phyloP scores from a whole-genome alignment of 805 yeast species.

The Yarrowia sp. region DNA sequence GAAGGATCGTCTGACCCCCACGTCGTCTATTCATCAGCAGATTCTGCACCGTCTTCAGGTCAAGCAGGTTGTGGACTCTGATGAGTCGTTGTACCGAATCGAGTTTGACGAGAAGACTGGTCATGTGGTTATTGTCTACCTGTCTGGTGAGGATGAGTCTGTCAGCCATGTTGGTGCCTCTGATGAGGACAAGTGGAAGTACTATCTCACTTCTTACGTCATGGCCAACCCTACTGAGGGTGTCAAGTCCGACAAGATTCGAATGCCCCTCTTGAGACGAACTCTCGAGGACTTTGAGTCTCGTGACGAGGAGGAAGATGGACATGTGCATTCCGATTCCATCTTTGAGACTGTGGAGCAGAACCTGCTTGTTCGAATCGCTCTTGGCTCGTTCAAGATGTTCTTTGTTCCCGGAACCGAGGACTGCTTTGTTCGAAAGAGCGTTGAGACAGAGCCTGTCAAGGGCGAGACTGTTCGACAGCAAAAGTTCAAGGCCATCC shows the following conservation, averaged over 20 bases:
- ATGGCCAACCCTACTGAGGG: constrained; percentile 98
- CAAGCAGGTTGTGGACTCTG: constrained; percentile 73
- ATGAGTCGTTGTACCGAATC: constrained; percentile 91
- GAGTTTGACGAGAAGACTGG: constrained; percentile 56
- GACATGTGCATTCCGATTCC: constrained; percentile 39
- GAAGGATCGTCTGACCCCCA: constrained; percentile 61
- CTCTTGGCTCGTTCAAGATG: constrained; percentile 73
- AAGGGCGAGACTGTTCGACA: constrained; percentile 28
- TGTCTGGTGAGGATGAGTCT: constrained; percentile 58
- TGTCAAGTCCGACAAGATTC: constrained; percentile 70
- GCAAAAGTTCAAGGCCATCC: constrained; percentile 40
- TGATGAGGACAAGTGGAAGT: constrained; percentile 83
- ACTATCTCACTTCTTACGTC: constrained; percentile 86
- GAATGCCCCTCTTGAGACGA: constrained; percentile 72
- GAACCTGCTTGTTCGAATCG: constrained; percentile 71
- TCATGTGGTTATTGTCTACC: constrained; percentile 69
- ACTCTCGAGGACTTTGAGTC: constrained; percentile 34
- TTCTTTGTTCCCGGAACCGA: constrained; percentile 75
- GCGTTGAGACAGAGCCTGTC: constrained; percentile 1
- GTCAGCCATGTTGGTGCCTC: constrained; percentile 62
- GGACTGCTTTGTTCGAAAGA: constrained; percentile 68
- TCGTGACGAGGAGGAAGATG: constrained; percentile 31
- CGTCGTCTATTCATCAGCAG: constrained; percentile 80
- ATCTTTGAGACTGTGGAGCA: constrained; percentile 45
- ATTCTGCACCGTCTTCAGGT: constrained; percentile 87